Conservation (phyloP, 1,139 yeast genomes). For the Kurtzmaniella natalensis region DNA sequence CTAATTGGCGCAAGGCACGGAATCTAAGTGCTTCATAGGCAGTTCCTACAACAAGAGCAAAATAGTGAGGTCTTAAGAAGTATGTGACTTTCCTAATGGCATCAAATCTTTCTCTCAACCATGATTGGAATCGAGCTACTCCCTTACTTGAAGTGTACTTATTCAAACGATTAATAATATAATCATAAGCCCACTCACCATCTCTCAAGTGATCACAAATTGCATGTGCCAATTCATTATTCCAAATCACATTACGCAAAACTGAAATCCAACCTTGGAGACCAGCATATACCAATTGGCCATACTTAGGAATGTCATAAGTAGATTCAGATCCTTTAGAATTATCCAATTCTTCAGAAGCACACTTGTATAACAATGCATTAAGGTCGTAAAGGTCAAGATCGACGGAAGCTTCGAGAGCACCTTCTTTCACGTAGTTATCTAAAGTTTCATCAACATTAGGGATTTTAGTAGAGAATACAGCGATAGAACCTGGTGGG, state of each 20-base stretch:
- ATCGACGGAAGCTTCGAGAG: slow-evolving; percentile 61
- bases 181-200: slow-evolving; percentile 90
- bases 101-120: slow-evolving; percentile 69
- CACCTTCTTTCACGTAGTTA: slow-evolving; percentile 64
- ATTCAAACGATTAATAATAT: slow-evolving; percentile 57
- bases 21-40: slow-evolving; percentile 78
- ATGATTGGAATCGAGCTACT: slow-evolving; percentile 50
- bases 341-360: slow-evolving; percentile 82
- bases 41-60: slow-evolving; percentile 72
- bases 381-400: slow-evolving; percentile 69
- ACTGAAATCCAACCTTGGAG: slow-evolving; percentile 88
- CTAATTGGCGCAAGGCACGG: slow-evolving; percentile 58
- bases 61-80: slow-evolving; percentile 81
- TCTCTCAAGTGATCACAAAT: slow-evolving; percentile 73
- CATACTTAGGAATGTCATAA: slow-evolving; percentile 70
- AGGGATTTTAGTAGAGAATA: slow-evolving; percentile 70
- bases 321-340: slow-evolving; percentile 69
- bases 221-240: slow-evolving; percentile 81
- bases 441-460: slow-evolving; percentile 52
- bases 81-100: slow-evolving; percentile 67
- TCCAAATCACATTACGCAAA: slow-evolving; percentile 55
- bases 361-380: slow-evolving; percentile 70
- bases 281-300: slow-evolving; percentile 79
- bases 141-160: slow-evolving; percentile 48
- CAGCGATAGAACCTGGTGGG: slow-evolving; percentile 89